phyloP scores from a whole-genome alignment of 2,329 filamentous ascomycete genomes.

The Aureobasidium lini region DNA sequence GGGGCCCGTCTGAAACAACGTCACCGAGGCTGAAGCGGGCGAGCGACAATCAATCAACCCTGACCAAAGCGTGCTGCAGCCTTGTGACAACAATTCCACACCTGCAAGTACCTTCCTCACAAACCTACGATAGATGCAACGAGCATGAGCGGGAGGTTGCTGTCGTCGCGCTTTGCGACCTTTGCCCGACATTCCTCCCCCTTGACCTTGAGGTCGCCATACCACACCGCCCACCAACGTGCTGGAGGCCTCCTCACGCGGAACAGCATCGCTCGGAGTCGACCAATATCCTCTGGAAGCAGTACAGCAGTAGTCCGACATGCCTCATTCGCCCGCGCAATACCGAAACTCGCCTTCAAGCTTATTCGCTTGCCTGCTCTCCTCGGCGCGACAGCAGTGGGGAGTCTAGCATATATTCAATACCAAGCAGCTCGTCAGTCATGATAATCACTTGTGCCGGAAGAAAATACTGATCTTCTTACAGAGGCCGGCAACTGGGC shows the following conservation, averaged over 20 bases:
- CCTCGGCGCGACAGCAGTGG: conserved; percentile 82
- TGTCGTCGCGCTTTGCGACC: conserved; percentile 65
- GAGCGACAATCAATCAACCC: background rate
- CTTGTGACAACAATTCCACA: background rate
- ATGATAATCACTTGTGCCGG: no score
- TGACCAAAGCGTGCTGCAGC: background rate
- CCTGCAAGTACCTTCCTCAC: background rate
- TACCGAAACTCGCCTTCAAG: conserved; percentile 88
- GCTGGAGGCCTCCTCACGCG: conserved; percentile 32
- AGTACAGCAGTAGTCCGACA: conserved; percentile 54
- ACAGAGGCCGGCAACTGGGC: conserved; percentile 67
- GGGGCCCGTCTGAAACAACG: background rate
- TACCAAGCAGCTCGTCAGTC: conserved; percentile 65
- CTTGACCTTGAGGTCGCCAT: conserved; percentile 38
- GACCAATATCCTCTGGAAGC: background rate
- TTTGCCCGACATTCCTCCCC: conserved; percentile 54
- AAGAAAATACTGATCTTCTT: background rate
- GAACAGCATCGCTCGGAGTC: conserved; percentile 26
- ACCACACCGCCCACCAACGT: conserved; percentile 24
- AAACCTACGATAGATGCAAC: background rate
- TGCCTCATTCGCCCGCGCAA: conserved; percentile 56
- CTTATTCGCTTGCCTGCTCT: conserved; percentile 81
- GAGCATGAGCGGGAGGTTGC: conserved; percentile 62
- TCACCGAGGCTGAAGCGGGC: background rate
- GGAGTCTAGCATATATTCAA: conserved; percentile 83